Base-by-base conservation (phyloP, 805 yeast species). In the Candida pseudofarinosa region DNA sequence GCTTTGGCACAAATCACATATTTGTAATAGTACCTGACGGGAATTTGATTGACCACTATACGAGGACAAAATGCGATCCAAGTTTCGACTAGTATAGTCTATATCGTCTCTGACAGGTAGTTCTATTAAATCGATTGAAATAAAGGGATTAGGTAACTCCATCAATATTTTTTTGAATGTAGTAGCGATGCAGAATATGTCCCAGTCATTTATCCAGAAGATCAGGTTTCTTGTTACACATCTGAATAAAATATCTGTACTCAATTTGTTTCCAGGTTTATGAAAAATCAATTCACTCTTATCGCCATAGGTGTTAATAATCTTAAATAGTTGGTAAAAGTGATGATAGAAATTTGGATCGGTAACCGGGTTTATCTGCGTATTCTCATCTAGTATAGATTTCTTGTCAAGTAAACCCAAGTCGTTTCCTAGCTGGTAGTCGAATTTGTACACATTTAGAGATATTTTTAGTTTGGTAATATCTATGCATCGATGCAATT, bases 381-480 rank as follows among this genome's bases (percentile, higher is more conserved):
- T 58, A 4, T 44, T 40, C 2, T 58, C 48, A 32, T 52, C 52
- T 16, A 65, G 52, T 28, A 62, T 48, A 5, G 58, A 58, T 2
- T 53, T 44, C 19, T 53, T 43, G 45, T 50, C 53, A 6, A 56
- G 38, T 13, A 50, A 33, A 12, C 34, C 34, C 14, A 54, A 37
- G 18, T 49, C 35, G 4, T 61, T 74, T 40, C 71, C 72, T 34
- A 79, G 69, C 42, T 74, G 73, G 44, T 74, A 73, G 51, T 88
- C 85, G 54, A 83, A 81, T 33, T 82, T 63, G 58, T 88, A 89
- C 4, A 88, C 85, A 38, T 80, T 77, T 34, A 90, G 72, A 2
- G 90, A 82, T 34, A 91, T 82, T 49, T 90, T 81, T 36, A 91
- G 63, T 42, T 74, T 74, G 3, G 95, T 83, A 35, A 91, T 79